Evolutionary conservation across 1,284 basidiomycete genomes (phyloP).

Genomic region (Marasmius oreades): DNA sequence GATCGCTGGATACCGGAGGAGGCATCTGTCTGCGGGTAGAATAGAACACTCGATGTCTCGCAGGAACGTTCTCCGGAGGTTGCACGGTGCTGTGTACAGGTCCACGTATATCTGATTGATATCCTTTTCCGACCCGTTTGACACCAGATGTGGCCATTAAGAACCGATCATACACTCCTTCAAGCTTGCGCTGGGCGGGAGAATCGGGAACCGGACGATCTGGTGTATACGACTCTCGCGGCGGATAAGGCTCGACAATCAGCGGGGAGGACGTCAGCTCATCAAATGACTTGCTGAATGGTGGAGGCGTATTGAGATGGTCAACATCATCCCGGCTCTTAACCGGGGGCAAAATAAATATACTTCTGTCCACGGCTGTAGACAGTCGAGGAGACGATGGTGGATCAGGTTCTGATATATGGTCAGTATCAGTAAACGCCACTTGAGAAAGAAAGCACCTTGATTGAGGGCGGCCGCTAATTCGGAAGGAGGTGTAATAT

Average conservation of each 20-base stretch:
- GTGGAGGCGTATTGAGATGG: slow-evolving; percentile 2
- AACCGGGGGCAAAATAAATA: slow-evolving; percentile 53
- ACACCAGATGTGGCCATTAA: slow-evolving; percentile 74
- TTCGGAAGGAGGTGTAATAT: slow-evolving; percentile 60
- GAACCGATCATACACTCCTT: slow-evolving; percentile 73
- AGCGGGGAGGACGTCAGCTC: slow-evolving; percentile 56
- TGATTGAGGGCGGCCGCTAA: slow-evolving; percentile 61
- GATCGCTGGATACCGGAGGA: slow-evolving; percentile 63
- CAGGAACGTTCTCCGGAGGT: slow-evolving; percentile 24
- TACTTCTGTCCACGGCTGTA: slow-evolving; percentile 57
- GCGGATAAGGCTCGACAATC: slow-evolving; percentile 61
- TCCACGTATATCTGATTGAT: slow-evolving; percentile 60
- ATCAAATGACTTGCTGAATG: slow-evolving; percentile 36
- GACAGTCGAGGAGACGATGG: slow-evolving; percentile 53
- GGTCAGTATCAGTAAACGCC: neutral
- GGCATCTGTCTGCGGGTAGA: slow-evolving; percentile 53
- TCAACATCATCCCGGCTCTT: slow-evolving; percentile 17
- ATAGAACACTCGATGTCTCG: slow-evolving; percentile 47
- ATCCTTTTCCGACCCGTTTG: slow-evolving; percentile 69
- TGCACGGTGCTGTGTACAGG: slow-evolving; percentile 29
- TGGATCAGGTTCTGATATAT: slow-evolving; percentile 31
- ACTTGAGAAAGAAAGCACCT: slow-evolving; percentile 33
- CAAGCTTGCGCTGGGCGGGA: slow-evolving; percentile 53
- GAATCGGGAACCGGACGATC: slow-evolving; percentile 41
- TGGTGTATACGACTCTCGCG: slow-evolving; percentile 34